Base-by-base conservation (phyloP, 2,329 filamentous ascomycete species). In the Lasiodiplodia hormozganensis region DNA sequence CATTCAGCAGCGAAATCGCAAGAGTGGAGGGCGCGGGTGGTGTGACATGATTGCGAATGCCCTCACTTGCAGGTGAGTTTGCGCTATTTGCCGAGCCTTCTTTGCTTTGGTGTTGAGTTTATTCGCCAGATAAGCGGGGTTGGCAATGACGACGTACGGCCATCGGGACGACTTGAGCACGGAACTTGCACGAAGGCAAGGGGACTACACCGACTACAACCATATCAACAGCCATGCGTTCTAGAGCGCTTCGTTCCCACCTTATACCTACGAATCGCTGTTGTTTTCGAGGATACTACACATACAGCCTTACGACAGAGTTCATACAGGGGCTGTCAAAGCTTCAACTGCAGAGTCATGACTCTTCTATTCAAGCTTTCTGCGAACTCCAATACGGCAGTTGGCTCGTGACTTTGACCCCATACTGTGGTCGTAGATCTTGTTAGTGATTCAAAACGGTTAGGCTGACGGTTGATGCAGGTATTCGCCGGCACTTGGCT, bases 1-100 rank as follows among this genome's bases (percentile, higher is more conserved):
- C 11, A 21, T 36, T 31, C 28, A 11, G 14, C n/a, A 31, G 11
- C 36, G 18, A 11, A 2, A 64, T 40, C 60, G 47, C 60, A 64
- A 64, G 36, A 64, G 60, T 64, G 60, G 60, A n/a, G 47, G 31
- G 14, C 5, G 12, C 31, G 34, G 21, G 60, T 64, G 60, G 43
- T 52, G 43, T 64, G 60, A 64, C n/a, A 36, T 23, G 47, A 52
- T 34, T 23, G 8, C 25, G 7, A 10, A 18, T 36, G 40, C 47
- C 14, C 14, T 31, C 8, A 7, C 40, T 25, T n/a, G 47, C 60
- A 64, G 12, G n/a, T 34, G 28, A 36, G 16, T 12, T 14, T 51
- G 34, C 58, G 58, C 40, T 34, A 34, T 16, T 62, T 25, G 58
- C 21, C 31, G 25, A 11, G 49, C 4, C 7, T 31, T 47, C 36